These are phyloP conservation scores for Striga hermonthica DNA, from an alignment of 305 asterid genomes.

Conservation along the genomic window DNA sequence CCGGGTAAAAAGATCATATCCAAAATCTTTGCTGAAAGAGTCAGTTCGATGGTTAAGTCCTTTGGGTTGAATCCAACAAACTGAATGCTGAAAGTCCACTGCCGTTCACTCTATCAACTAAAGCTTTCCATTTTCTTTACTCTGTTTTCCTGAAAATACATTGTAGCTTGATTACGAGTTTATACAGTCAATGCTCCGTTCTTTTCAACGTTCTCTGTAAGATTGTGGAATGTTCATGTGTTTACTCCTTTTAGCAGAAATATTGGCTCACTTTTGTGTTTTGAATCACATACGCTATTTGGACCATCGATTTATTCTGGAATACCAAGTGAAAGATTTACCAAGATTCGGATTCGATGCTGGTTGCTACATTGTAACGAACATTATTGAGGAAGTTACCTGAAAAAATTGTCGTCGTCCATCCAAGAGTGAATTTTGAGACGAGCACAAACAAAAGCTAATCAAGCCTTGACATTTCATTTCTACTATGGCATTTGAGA, in stretches of 20 bases:
- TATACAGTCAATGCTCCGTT: neutral
- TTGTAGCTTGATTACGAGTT: constrained; percentile 5
- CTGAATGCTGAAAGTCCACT: constrained; percentile 30
- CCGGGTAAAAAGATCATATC: constrained; percentile 94
- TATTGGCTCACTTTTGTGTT: neutral
- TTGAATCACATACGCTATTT: neutral
- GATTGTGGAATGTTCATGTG: neutral
- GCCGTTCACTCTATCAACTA: neutral
- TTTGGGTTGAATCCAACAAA: constrained; percentile 66
- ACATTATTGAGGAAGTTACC: neutral
- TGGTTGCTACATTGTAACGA: no score
- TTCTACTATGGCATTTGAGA: no score
- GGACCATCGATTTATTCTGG: neutral
- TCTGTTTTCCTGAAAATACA: neutral
- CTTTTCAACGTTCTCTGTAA: no score
- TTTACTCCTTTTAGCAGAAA: neutral
- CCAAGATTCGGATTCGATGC: no score
- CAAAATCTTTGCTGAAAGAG: constrained; percentile 70
- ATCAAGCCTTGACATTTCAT: no score
- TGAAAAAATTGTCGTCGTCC: no score
- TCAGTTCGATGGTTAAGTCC: constrained; percentile 70
- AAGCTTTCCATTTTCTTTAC: neutral
- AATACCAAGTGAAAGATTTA: neutral
- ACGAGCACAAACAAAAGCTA: no score
- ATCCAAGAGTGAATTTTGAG: no score